These are phyloP conservation scores for Cucumis hystrix DNA, from an alignment of 306 rosid species.

Conservation along the genomic window DNA sequence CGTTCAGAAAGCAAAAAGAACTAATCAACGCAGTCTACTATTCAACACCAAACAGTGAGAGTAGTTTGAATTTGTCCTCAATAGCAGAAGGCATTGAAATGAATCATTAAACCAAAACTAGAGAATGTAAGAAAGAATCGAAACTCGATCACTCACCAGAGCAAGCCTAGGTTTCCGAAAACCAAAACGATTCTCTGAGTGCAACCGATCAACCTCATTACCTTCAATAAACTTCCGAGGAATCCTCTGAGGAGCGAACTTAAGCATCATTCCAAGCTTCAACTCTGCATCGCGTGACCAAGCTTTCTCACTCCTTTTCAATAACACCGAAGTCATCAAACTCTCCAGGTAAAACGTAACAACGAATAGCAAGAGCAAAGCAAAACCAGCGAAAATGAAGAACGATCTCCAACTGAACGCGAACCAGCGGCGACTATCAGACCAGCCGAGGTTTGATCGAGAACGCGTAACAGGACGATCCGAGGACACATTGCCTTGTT, in stretches of 20 bases:
- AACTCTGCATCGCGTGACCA: constrained; percentile 21
- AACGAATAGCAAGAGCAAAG: constrained; percentile 35
- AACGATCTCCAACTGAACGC: constrained; percentile 42
- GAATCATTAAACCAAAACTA: neutral
- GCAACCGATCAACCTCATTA: constrained; percentile 45
- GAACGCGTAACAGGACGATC: constrained; percentile 32
- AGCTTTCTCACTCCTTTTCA: constrained; percentile 31
- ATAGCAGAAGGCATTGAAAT: neutral
- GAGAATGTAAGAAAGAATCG: constrained; percentile 4
- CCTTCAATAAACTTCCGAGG: constrained; percentile 29
- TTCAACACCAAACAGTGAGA: neutral
- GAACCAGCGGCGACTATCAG: constrained; percentile 45
- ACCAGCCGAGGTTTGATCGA: constrained; percentile 50
- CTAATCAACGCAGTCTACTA: neutral
- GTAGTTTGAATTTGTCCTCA: neutral
- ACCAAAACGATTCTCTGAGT: constrained; percentile 36
- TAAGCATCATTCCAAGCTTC: constrained; percentile 48
- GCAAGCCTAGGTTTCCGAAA: constrained; percentile 69
- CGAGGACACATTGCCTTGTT: constrained; percentile 10
- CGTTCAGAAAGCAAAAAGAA: neutral
- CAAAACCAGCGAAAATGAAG: constrained; percentile 31
- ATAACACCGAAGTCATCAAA: constrained; percentile 52
- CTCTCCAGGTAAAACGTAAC: constrained; percentile 74
- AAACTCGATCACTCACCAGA: constrained; percentile 44
- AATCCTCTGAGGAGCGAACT: constrained; percentile 50